Evolutionary conservation across 2,329 filamentous ascomycete genomes (phyloP), one percentile per base, ranked within the genome.

Genomic region (Sodiomyces alkalinus): DNA sequence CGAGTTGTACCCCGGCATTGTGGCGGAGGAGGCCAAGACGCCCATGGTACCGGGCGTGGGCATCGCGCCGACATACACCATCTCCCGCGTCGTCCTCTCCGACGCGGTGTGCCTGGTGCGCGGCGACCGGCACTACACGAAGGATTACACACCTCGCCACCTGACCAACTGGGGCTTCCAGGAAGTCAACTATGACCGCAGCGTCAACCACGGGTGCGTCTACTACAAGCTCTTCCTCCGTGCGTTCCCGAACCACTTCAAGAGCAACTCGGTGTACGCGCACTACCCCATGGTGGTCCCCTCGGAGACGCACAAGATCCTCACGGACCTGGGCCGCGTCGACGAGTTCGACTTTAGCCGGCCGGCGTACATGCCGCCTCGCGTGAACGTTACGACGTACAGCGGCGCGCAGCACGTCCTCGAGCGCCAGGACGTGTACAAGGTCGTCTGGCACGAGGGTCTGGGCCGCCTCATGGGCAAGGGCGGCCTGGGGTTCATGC

Each of bases 81-180:
- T 83, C 34, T 81, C 76, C 0, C 69, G 80, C 13, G 80, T 80
- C 3, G 71, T 87, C 3, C 53, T 87, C 5, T 82, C 77, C 0
- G 80, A 87, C 40, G 80, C 80, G 1, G 78, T 86, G 1, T 68
- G 74, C n/a, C 63, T 87, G 5, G 79, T 85, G 6, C 68, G 80
- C 15, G 78, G 79, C 19, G 81, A 90, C 43, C 60, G 81, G 13
- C 77, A 81, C 55, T 85, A 85, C 55, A 86, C 80, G 0, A 61
- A 52, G n/a, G 80, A 87, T 48, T 86, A 79, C 47, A 71, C 75
- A 39, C 69, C 81, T 0, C 67, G 71, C 7, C 71, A 74, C 40
- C 53, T 92, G 26, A 92, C 82, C 2, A 85, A 82, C 52, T 92
- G 81, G 81, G 82, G 82, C 13, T 87, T 70, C 55, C 70, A 72